Evolutionary conservation across 768 basidiomycete species (phyloP).

Genomic region (Hypsizygus marmoreus): DNA sequence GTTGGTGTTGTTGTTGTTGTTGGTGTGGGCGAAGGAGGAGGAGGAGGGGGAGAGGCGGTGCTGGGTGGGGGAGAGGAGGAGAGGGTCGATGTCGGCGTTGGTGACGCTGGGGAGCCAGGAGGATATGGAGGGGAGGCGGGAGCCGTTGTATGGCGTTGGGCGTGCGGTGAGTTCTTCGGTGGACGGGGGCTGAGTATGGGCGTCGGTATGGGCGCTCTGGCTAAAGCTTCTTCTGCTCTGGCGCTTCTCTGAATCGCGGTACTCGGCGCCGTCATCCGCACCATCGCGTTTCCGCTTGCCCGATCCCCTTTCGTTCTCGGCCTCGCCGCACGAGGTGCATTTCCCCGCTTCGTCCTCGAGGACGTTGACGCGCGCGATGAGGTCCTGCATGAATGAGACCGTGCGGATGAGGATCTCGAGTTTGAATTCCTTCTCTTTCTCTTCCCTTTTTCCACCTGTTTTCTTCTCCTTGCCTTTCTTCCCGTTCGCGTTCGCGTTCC

Average conservation of each 20-base stretch:
- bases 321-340: slow-evolving; percentile 28
- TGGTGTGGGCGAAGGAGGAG: no score
- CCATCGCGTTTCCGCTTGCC: slow-evolving; percentile 19
- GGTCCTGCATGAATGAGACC: slow-evolving; percentile 74
- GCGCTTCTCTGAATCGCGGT: no score
- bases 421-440: slow-evolving; percentile 87
- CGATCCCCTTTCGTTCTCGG: no score
- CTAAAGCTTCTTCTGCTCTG: no score
- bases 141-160: slow-evolving; percentile 18
- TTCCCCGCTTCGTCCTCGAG: slow-evolving; percentile 32
- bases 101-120: slow-evolving; percentile 54
- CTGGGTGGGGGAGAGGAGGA: slow-evolving; percentile 24
- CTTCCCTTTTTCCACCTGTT: slow-evolving; percentile 49
- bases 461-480: slow-evolving; percentile 32
- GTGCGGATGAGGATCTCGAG: slow-evolving; percentile 87
- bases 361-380: slow-evolving; percentile 53
- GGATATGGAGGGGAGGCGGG: slow-evolving; percentile 66
- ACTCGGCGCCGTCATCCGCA: no score
- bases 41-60: slow-evolving; percentile 22
- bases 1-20: no score
- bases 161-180: slow-evolving; percentile 10
- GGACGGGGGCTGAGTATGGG: slow-evolving; percentile 4
- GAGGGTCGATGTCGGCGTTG: slow-evolving; percentile 32
- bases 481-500: slow-evolving; percentile 31
- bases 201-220: background rate